These are phyloP conservation scores for Zygosaccharomyces pseudobailii DNA, from an alignment of 1,139 yeast genomes.

Conservation along the genomic window DNA sequence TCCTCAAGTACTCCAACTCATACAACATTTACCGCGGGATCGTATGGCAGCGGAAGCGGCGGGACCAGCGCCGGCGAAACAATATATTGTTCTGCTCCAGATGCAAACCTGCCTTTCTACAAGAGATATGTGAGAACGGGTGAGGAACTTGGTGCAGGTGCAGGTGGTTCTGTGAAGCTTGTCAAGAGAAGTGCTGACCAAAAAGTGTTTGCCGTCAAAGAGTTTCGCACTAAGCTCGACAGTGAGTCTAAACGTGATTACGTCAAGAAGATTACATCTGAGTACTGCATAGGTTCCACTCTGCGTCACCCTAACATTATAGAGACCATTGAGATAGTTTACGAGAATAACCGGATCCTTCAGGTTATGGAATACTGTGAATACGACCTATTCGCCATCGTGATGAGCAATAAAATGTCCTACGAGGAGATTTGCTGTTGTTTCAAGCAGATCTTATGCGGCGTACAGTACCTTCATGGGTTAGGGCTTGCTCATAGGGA, in stretches of 20 bases:
- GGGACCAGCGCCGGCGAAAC: slow-evolving; percentile 28
- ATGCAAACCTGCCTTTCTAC: slow-evolving; percentile 47
- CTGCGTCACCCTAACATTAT: slow-evolving; percentile 86
- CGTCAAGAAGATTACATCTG: slow-evolving; percentile 91
- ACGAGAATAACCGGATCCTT: slow-evolving; percentile 79
- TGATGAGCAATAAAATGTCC: slow-evolving; percentile 91
- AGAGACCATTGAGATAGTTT: slow-evolving; percentile 85
- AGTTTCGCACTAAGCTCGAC: slow-evolving; percentile 72
- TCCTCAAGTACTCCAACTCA: slow-evolving; percentile 17
- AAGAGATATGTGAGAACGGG: slow-evolving; percentile 80
- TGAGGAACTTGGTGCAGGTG: slow-evolving; percentile 90
- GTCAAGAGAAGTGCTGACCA: slow-evolving; percentile 66
- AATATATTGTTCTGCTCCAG: slow-evolving; percentile 31
- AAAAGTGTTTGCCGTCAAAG: slow-evolving; percentile 84
- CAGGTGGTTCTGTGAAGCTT: slow-evolving; percentile 87
- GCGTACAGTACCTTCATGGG: slow-evolving; percentile 78
- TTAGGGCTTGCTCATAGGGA: slow-evolving; percentile 92
- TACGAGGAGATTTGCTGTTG: slow-evolving; percentile 84
- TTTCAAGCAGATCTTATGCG: slow-evolving; percentile 78
- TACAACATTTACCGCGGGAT: slow-evolving; percentile 15
- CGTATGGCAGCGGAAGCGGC: slow-evolving; percentile 20
- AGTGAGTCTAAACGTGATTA: slow-evolving; percentile 81
- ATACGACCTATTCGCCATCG: slow-evolving; percentile 87
- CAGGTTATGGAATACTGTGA: slow-evolving; percentile 97
- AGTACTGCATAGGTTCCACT: slow-evolving; percentile 90